Evolutionary conservation across 768 basidiomycete species (phyloP).

Genomic region (Candolleomyces efflorescens): DNA sequence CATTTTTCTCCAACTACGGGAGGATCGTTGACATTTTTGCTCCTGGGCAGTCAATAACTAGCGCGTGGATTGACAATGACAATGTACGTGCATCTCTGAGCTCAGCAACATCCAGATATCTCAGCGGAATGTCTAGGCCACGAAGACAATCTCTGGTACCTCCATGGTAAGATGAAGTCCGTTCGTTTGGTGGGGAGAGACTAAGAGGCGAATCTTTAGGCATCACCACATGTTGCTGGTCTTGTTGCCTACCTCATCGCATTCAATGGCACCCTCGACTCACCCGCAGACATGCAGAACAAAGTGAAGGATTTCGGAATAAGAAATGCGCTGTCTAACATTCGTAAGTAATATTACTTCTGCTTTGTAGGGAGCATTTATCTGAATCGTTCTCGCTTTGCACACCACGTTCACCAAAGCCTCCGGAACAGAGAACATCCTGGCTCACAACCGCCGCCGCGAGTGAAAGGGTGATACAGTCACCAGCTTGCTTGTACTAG

Average conservation of each 20-base stretch:
- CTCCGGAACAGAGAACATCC: too few relatives aligned
- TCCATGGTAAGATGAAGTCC: conserved; percentile 18
- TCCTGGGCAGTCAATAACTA: conserved; percentile 19
- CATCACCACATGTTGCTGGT: conserved; percentile 34
- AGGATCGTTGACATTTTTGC: conserved; percentile 29
- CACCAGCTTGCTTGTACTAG: too few relatives aligned
- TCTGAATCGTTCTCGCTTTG: too few relatives aligned
- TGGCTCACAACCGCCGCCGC: too few relatives aligned
- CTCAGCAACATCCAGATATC: neutral
- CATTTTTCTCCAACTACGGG: conserved; percentile 36
- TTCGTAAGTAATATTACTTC: neutral
- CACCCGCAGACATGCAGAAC: conserved; percentile 26
- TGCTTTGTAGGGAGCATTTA: too few relatives aligned
- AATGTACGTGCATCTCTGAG: conserved; percentile 11
- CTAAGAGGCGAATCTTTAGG: conserved; percentile 9
- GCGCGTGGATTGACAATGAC: conserved; percentile 13
- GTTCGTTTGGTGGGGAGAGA: too few relatives aligned
- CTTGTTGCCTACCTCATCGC: conserved; percentile 33
- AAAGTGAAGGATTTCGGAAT: conserved; percentile 22
- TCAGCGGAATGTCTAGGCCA: conserved; percentile 13
- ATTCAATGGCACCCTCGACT: conserved; percentile 21
- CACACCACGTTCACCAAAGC: too few relatives aligned
- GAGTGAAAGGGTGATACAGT: too few relatives aligned
- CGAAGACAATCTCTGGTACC: conserved; percentile 19
- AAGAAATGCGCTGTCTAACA: conserved; percentile 13